phyloP scores from a whole-genome alignment of 192 early-diverging fungal genomes.

The Gaertneriomyces semiglobifer region DNA sequence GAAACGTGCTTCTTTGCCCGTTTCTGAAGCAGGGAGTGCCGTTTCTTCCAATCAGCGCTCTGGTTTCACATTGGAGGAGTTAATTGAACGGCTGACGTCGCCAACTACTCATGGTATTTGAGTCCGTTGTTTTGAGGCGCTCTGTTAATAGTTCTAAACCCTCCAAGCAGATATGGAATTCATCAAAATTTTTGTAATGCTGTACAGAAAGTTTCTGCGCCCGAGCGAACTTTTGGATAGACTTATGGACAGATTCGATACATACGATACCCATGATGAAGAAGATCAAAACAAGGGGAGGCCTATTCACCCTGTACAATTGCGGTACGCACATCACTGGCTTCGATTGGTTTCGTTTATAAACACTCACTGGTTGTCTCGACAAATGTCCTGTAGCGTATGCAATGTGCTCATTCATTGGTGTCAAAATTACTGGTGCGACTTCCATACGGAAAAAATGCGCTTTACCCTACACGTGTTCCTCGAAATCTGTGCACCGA shows the following conservation, averaged over 20 bases:
- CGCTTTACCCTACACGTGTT: slow-evolving; percentile 43
- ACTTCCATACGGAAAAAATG: slow-evolving; percentile 40
- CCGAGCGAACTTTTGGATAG: slow-evolving; percentile 43
- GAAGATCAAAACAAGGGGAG: not conserved
- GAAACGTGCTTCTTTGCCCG: not conserved
- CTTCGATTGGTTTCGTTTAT: not conserved
- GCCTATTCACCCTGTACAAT: slow-evolving; percentile 40
- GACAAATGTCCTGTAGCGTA: slow-evolving; percentile 26
- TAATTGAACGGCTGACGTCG: slow-evolving; percentile 39
- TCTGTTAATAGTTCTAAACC: not conserved
- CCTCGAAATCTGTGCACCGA: slow-evolving; percentile 29
- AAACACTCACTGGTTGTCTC: not conserved
- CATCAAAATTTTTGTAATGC: slow-evolving; percentile 39
- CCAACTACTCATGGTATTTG: slow-evolving; percentile 32
- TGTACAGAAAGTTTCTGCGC: slow-evolving; percentile 43
- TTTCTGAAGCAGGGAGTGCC: not conserved
- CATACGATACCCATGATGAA: slow-evolving; percentile 12
- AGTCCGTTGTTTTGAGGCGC: not conserved
- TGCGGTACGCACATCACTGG: slow-evolving; percentile 27
- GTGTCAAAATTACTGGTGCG: slow-evolving; percentile 39
- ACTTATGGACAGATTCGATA: slow-evolving; percentile 44
- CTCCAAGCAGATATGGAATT: slow-evolving; percentile 40
- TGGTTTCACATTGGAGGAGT: slow-evolving; percentile 36
- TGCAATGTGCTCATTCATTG: slow-evolving; percentile 45
- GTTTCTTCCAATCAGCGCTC: not conserved